A percentile compares a stretch with the other conserved stretches of the same genome.
Evolutionary conservation across 441 rosid species (phyloP).

Genomic region (Macaranga tanarius): DNA sequence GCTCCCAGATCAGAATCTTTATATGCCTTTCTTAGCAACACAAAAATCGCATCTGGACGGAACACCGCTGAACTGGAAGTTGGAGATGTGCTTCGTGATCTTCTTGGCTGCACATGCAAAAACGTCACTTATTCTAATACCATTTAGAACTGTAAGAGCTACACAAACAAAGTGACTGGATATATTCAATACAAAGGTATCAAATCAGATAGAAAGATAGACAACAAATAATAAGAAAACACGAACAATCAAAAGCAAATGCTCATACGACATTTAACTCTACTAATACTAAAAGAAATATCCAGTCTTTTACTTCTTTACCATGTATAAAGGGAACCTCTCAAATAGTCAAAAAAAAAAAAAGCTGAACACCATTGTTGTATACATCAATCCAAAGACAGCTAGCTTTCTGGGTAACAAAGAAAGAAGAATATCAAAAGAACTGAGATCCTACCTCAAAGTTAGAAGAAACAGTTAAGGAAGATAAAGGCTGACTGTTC

Average conservation of each 20-base stretch:
- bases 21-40: conserved; percentile 68
- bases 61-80: conserved; percentile 56
- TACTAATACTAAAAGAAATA: background rate
- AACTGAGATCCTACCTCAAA: conserved; percentile 56
- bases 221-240: background rate
- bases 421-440: conserved; percentile 12
- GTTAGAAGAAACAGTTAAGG: conserved; percentile 72
- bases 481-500: conserved; percentile 46
- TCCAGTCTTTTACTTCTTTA: background rate
- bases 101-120: conserved; percentile 59
- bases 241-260: background rate
- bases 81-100: conserved; percentile 54
- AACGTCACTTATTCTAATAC: conserved; percentile 1
- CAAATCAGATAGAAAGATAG: background rate
- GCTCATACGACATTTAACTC: background rate
- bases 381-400: conserved; percentile 2
- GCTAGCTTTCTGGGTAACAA: background rate
- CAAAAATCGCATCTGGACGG: conserved; percentile 63
- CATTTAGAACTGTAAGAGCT: background rate
- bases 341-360: conserved; percentile 7
- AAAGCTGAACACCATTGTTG: background rate
- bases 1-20: conserved; percentile 60
- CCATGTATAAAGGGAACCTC: background rate
- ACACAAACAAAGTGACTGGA: background rate
- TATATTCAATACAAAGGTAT: background rate